Evolutionary conservation across 768 basidiomycete species (phyloP), one percentile per base, ranked within the genome.

Genomic region (Tylopilus sp.): DNA sequence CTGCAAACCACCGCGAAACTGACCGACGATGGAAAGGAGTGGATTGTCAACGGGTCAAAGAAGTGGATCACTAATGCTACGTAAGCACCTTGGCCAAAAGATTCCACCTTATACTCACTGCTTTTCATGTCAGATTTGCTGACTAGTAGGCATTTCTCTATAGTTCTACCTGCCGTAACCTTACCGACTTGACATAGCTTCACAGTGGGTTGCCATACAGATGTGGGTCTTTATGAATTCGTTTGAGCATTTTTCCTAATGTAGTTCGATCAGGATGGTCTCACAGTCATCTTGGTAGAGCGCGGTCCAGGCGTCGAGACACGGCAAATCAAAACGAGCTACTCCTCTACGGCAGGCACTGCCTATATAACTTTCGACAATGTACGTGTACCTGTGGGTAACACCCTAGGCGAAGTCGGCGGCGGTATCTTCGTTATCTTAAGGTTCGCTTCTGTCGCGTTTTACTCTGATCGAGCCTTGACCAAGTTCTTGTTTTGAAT

Each of bases 341-440:
- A 98, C 68, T 94, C 91, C 0, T 60, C 85, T 0, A 74, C 91
- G 4, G 95, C 95, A 13, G 95, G 95, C 10, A 97, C 95, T 1
- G 84, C 82, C 26, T 88, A 83, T 56, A 79, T 91, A 53, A 89
- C 87, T 1, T 90, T 91, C 55, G 88, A 94, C 49, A 77, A 91
- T 49, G 92, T 88, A 33, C 83, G 82, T 56, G 92, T 94, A 0
- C 94, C 95, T 8, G 82, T 87, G 5, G 90, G 83, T 59, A 91
- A 97, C 68, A 88, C 89, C 2, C 80, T 97, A 21, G 85, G 86
- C 4, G 56, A 69, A 69, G 76, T 77, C 48, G 77, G 82, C 26
- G 78, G 77, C 48, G 85, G 85, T 11, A 71, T 88, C 44, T 79
- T 82, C 55, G 82, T 84, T 40, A 79, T 80, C 42, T 70, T 81